Conservation (phyloP, 768 basidiomycete species). For the Mycena epipterygia region DNA sequence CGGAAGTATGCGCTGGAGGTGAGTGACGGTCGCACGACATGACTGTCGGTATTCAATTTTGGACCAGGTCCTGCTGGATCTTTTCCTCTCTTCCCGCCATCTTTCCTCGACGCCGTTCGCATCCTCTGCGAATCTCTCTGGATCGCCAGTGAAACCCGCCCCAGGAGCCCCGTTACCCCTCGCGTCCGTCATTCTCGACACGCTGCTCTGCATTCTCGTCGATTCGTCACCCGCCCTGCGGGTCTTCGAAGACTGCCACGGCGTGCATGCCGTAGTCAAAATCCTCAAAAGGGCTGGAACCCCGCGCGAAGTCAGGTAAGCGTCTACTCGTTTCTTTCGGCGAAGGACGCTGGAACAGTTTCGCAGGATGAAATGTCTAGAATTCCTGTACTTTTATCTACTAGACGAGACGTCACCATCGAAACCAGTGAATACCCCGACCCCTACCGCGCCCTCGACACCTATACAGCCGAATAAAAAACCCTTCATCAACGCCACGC, state of each 20-base stretch:
- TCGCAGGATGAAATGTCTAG: constrained; percentile 94
- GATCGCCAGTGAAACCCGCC: constrained; percentile 29
- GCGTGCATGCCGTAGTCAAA: constrained; percentile 87
- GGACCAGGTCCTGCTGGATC: constrained; percentile 80
- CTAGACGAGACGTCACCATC: constrained; percentile 77
- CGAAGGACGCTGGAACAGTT: neutral
- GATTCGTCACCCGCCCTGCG: constrained; percentile 84
- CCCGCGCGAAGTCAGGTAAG: constrained; percentile 89
- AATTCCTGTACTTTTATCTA: constrained; percentile 95
- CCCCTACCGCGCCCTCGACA: constrained; percentile 54
- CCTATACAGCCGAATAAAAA: constrained; percentile 54
- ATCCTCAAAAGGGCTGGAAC: constrained; percentile 89
- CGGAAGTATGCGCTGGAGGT: constrained; percentile 80
- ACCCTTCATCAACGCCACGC: constrained; percentile 53
- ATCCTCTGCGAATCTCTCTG: constrained; percentile 41
- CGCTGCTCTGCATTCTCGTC: constrained; percentile 89
- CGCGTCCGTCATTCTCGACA: constrained; percentile 85
- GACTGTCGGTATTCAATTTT: no score
- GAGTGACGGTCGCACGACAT: constrained; percentile 25
- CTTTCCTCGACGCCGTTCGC: constrained; percentile 53
- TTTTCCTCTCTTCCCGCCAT: constrained; percentile 80
- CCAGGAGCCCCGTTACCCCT: constrained; percentile 56
- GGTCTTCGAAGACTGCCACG: constrained; percentile 81
- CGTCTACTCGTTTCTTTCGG: constrained; percentile 14
- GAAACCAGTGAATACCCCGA: constrained; percentile 22